Percentiles rank a stretch among this genome's conserved stretches.
These are phyloP conservation scores for Calonectria pteridis DNA, from an alignment of 2,329 filamentous ascomycete species.

Conservation along the genomic window DNA sequence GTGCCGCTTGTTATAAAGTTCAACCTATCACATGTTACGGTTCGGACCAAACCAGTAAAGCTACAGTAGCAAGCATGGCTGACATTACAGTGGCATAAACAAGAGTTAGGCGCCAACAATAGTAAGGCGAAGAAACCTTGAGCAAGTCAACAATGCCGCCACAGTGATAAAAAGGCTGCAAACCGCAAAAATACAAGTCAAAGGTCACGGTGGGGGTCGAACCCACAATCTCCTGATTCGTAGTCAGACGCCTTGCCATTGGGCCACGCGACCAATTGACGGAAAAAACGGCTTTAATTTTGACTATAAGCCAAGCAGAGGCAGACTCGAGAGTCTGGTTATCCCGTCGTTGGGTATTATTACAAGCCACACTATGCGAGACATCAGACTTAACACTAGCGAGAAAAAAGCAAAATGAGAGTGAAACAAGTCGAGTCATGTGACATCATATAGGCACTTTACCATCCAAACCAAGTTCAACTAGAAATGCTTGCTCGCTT, in stretches of 20 bases:
- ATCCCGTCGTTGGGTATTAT: neutral
- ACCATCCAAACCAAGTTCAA: neutral
- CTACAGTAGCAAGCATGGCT: neutral
- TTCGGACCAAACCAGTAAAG: no score
- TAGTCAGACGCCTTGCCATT: constrained; percentile 51
- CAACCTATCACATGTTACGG: no score
- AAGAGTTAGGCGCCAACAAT: neutral
- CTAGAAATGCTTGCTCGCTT: neutral
- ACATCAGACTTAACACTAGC: neutral
- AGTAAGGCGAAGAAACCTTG: neutral
- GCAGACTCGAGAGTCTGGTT: neutral
- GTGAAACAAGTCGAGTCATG: neutral
- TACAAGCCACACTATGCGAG: neutral
- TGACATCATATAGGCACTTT: neutral
- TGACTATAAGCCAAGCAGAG: neutral
- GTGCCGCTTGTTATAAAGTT: neutral
- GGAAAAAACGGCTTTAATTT: neutral
- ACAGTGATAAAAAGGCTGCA: neutral
- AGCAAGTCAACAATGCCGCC: neutral
- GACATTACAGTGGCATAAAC: neutral
- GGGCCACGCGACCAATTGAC: constrained; percentile 38
- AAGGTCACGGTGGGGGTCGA: constrained; percentile 45
- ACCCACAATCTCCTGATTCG: constrained; percentile 51
- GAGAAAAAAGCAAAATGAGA: neutral
- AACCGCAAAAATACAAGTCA: neutral